Evolutionary conservation across 2,329 filamentous ascomycete genomes (phyloP), one percentile per base, ranked within the genome.

Genomic region (Phaeophleospora eucalypticola): DNA sequence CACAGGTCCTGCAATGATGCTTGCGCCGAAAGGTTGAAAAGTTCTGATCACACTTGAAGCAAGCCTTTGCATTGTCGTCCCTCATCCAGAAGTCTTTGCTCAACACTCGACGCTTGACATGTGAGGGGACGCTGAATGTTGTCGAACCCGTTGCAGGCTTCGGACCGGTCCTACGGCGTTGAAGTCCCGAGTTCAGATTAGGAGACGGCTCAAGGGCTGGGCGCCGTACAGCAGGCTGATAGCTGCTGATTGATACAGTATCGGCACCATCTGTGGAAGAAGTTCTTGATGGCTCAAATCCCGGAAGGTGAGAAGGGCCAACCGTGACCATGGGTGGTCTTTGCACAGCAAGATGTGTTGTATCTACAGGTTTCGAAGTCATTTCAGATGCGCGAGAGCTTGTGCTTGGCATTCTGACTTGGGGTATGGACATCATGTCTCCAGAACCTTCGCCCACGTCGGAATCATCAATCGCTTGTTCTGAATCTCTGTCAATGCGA

Each of bases 41-140:
- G 2, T 87, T 80, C 48, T 88, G 86, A 36, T 88, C 88, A 61
- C 93, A 98, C 36, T 88, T 81, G 65, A 96, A 98, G 63, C 93
- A 98, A 60, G 96, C 91, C 65, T 95, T 97, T 49, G 91, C 94
- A 53, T 94, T 96, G 63, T 97, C 93, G 64, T 98, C 93, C 49
- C 89, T 87, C 93, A 98, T 98, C 93, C 61, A 63, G 59, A 95
- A 97, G 58, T 97, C 90, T 62, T 90, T 93, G 65, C 87, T 95
- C 37, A 97, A 72, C 6, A 98, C 84, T 62, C 91, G 89, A 60
- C 88, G 87, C 52, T 86, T 82, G 75, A 95, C 85, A 57, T 86
- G 84, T 41, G 72, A 71, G 44, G 78, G 40, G 60, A 50, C 32
- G 35, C 51, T 54, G 18, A 46, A 41, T 16, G 42, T 37, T 14